phyloP scores from a whole-genome alignment of 2,329 filamentous ascomycete species.

The Talaromyces sp. region DNA sequence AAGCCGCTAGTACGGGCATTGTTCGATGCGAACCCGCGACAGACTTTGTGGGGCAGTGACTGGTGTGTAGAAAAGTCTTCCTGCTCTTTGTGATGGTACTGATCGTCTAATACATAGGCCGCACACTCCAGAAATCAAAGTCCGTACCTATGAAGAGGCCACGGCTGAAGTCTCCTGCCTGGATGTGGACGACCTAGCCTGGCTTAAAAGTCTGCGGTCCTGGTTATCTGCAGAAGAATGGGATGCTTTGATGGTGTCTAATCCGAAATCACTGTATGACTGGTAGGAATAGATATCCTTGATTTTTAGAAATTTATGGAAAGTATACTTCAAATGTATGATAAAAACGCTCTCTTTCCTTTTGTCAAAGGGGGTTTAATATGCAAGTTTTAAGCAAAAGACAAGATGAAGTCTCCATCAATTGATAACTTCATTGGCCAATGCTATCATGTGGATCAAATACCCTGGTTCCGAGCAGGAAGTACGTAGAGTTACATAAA shows the following conservation, averaged over 20 bases:
- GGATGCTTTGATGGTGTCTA: constrained; percentile 19
- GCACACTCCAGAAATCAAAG: constrained; percentile 34
- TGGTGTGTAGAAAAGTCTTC: constrained; percentile 17
- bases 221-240: constrained; percentile 21
- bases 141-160: constrained; percentile 27
- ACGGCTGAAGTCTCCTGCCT: constrained; percentile 25
- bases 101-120: constrained; percentile 19
- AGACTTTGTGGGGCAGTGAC: constrained; percentile 34
- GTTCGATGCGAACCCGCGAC: constrained; percentile 26
- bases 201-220: constrained; percentile 20
- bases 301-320: not conserved
- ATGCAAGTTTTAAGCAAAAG: not conserved
- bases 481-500: constrained; percentile 32
- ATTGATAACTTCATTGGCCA: not conserved
- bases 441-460: constrained; percentile 23
- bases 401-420: not conserved
- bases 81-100: not conserved
- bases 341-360: not conserved
- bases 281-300: constrained; percentile 1
- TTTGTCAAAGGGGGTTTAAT: no score
- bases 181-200: constrained; percentile 20
- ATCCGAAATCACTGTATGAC: constrained; percentile 16
- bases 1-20: constrained; percentile 24
- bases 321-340: not conserved
- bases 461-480: constrained; percentile 28